These are phyloP conservation scores for Crithidia acanthocephali DNA, from an alignment of 208 protist species.

Conservation along the genomic window DNA sequence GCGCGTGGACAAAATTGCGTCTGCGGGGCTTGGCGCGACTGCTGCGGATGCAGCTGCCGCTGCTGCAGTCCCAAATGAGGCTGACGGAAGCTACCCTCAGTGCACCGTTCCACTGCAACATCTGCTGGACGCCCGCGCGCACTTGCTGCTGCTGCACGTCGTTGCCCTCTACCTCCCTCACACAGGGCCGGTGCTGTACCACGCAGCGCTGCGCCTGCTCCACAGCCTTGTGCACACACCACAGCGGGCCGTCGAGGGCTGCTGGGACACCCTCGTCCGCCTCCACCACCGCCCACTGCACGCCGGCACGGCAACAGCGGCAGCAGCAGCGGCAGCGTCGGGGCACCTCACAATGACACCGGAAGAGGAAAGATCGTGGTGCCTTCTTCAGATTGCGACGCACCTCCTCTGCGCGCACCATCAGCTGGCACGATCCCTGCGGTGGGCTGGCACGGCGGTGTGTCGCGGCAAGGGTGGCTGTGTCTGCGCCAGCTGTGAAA, in stretches of 20 bases:
- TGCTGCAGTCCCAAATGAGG: background rate
- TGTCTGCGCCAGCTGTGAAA: background rate
- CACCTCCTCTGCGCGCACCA: background rate
- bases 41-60: background rate
- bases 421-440: background rate
- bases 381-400: conserved; percentile 26
- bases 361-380: conserved; percentile 15
- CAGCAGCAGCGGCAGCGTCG: too few relatives aligned
- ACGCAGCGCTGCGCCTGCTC: conserved; percentile 1
- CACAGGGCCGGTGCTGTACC: background rate
- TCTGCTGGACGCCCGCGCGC: background rate
- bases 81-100: background rate
- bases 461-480: background rate
- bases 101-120: background rate
- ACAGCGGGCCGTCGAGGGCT: too few relatives aligned
- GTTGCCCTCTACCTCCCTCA: background rate
- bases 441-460: background rate
- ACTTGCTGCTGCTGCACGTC: conserved; percentile 6
- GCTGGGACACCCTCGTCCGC: too few relatives aligned
- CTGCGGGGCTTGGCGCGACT: background rate
- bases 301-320: too few relatives aligned
- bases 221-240: background rate
- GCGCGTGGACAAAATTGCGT: background rate
- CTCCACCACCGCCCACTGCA: too few relatives aligned
- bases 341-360: background rate